Evolutionary conservation across 495 filamentous ascomycete species (phyloP), one percentile per base, ranked within the genome.

Genomic region (Darksidea phi): DNA sequence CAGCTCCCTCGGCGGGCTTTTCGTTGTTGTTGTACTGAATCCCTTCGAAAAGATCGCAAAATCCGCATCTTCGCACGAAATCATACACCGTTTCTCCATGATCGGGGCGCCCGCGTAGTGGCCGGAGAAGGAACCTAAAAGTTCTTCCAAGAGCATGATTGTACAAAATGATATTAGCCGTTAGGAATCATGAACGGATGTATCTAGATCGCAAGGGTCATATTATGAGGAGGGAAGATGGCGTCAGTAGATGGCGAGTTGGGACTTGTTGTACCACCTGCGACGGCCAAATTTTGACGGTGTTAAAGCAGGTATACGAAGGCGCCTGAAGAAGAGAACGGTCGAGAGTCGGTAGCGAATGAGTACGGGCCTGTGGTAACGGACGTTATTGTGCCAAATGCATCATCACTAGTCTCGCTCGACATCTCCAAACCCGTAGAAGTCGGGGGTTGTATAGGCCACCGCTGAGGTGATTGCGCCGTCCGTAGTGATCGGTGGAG

Each of bases 231-330:
- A 24, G 43, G 26, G 54, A 47, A 26, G 41, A 43, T 18, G 47
- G 15, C 2, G 54, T 17, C 41, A 48, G 54, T 13, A 57, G 38
- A 57, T 57, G 54, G 47, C 54, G 24, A 78, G 75, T 36, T 85
- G 82, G 80, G 80, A 83, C 57, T 48, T 80, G 37, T 59, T 78
- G 15, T 85, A 84, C 56, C 72, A 78, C 64, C 34, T 81, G 2
- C 64, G 83, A 63, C 70, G 82, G 48, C 79, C 79, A 26, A 80
- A 80, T 67, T 84, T 79, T 67, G 82, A 85, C 71, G 76, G 78
- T 1, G 66, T 8, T 5, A 21, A 21, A 57, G 54, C 25, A 38
- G 47, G 38, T 57, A 57, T 36, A 21, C 23, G 8, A 18, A 48
- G 32, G 11, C 26, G 12, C 54, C 54, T 47, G n/a, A 45, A 23